A percentile compares a stretch with the other conserved stretches of the same genome.
Conservation (phyloP, 1,284 basidiomycete genomes). For the Irpex sp. region DNA sequence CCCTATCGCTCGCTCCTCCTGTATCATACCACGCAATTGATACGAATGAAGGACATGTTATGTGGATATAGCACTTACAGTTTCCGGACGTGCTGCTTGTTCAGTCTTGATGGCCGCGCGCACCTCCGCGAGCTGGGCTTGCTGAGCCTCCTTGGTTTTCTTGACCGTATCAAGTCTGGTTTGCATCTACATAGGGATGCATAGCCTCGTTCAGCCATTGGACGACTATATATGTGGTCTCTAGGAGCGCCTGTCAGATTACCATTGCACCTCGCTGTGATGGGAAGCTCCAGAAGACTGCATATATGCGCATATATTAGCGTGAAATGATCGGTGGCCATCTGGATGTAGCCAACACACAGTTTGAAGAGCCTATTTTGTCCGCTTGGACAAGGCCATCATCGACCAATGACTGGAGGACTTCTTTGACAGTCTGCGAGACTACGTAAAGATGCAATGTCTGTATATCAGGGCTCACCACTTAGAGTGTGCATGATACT, state of each 20-base stretch:
- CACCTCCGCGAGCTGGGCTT: constrained; percentile 39
- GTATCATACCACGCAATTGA: neutral
- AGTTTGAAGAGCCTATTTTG: constrained; percentile 90
- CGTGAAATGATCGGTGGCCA: too few species aligned
- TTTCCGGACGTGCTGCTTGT: constrained; percentile 53
- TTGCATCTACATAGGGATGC: constrained; percentile 41
- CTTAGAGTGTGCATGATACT: neutral
- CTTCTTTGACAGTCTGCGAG: constrained; percentile 83
- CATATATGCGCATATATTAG: constrained; percentile 21
- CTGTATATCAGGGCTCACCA: neutral
- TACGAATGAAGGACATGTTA: neutral
- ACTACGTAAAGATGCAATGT: constrained; percentile 37
- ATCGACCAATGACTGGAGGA: constrained; percentile 77
- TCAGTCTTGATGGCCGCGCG: constrained; percentile 31
- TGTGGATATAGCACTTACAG: constrained; percentile 38
- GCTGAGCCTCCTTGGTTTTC: constrained; percentile 40
- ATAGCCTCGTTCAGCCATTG: neutral
- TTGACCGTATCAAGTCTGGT: constrained; percentile 51
- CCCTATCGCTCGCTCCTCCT: constrained; percentile 52
- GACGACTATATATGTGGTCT: neutral
- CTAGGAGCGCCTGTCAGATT: neutral
- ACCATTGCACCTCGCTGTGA: constrained; percentile 79
- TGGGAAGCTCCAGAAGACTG: constrained; percentile 92
- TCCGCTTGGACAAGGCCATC: constrained; percentile 80
- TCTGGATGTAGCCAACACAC: constrained; percentile 30